Percentiles rank a stretch among this genome's conserved stretches.
These are phyloP conservation scores for Lepiota brunneoincarnata DNA, from an alignment of 768 basidiomycete genomes.

Conservation along the genomic window DNA sequence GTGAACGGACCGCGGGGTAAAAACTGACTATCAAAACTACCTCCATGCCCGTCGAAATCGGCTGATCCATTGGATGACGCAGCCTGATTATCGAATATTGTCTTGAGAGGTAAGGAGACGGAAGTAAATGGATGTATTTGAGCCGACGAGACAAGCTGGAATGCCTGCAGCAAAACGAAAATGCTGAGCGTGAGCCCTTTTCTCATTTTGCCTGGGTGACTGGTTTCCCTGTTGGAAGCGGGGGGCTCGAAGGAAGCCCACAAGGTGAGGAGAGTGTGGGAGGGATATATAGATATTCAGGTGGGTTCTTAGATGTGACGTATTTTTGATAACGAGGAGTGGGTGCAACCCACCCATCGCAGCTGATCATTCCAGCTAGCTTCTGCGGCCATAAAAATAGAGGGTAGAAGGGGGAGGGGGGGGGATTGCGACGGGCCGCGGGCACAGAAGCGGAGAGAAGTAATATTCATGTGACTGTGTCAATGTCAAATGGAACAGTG, in stretches of 20 bases:
- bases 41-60: slow-evolving; percentile 36
- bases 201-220: neutral
- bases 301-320: neutral
- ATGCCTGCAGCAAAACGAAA: neutral
- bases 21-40: slow-evolving; percentile 38
- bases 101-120: slow-evolving; percentile 23
- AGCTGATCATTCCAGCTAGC: neutral
- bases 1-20: slow-evolving; percentile 37
- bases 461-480: neutral
- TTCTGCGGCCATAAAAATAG: slow-evolving; percentile 1
- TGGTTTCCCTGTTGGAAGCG: neutral
- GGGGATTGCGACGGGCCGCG: neutral
- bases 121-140: slow-evolving; percentile 19
- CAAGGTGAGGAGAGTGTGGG: neutral
- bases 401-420: neutral
- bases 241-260: neutral
- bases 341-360: neutral
- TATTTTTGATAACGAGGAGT: neutral
- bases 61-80: slow-evolving; percentile 38
- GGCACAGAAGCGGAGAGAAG: neutral
- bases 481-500: too few species aligned
- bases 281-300: neutral
- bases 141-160: neutral
- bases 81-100: slow-evolving; percentile 40
- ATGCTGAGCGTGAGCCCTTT: neutral